These are phyloP conservation scores for Nicotiana tomentosiformis DNA, from an alignment of 257 asterid genomes.

Conservation along the genomic window DNA sequence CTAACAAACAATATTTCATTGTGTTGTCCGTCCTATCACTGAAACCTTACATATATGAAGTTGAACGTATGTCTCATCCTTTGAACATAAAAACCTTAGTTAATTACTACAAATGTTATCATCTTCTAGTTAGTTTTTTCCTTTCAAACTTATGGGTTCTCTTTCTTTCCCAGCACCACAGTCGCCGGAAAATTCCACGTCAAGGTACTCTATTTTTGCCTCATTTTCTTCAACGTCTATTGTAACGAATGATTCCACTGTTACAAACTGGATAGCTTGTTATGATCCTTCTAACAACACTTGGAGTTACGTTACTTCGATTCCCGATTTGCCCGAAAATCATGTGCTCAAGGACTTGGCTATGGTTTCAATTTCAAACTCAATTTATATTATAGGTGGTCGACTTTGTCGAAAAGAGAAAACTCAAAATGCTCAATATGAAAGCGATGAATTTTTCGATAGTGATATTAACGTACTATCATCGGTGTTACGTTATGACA, in stretches of 20 bases:
- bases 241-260: background rate
- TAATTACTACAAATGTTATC: background rate
- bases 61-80: background rate
- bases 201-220: conserved; percentile 21
- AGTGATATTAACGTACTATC: conserved; percentile 23
- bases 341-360: conserved; percentile 43
- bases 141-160: background rate
- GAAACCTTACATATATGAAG: background rate
- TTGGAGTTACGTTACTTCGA: conserved; percentile 20
- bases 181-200: conserved; percentile 2
- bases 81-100: background rate
- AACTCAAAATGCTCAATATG: background rate
- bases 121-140: background rate
- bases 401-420: conserved; percentile 25
- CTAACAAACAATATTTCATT: background rate
- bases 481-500: conserved; percentile 23
- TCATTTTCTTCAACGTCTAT: conserved; percentile 25
- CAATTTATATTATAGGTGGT: conserved; percentile 40
- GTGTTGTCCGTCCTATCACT: background rate
- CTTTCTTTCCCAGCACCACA: background rate
- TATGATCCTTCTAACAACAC: conserved; percentile 26
- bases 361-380: conserved; percentile 24
- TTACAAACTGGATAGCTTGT: conserved; percentile 32
- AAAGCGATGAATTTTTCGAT: conserved; percentile 6
- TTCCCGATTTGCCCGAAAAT: conserved; percentile 19